Evolutionary conservation across 2,329 filamentous ascomycete genomes (phyloP), one percentile per base, ranked within the genome.

Genomic region (Apiospora aurea): DNA sequence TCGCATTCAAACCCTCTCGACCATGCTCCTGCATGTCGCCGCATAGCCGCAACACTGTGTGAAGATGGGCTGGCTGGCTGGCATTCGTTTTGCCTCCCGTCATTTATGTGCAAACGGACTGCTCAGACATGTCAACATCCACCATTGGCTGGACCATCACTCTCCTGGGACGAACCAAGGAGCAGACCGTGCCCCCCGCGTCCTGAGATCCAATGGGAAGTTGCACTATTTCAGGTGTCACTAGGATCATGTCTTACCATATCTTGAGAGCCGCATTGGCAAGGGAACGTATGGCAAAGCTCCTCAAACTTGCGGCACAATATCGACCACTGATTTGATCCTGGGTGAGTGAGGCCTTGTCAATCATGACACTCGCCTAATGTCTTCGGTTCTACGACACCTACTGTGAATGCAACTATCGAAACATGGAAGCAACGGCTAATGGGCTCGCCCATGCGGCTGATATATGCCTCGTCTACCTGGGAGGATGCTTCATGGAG

Each of bases 401-500:
- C 26, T 34, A 21, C 57, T 21, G 26, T 64, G 29, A n/a, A n/a
- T 6, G 18, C 57, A 41, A 6, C 8, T 14, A n/a, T 64, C 57
- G 34, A 8, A 24, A 7, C 10, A 41, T 41, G 57, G 57, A 64
- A 41, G 29, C 8, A 41, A 5, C 34, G 41, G 57, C 34, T 41
- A 41, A 24, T 14, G 57, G n/a, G 34, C 34, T 64, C 57, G 57
- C 57, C 57, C 57, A 34, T 41, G 57, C 34, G 57, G 57, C 34
- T 64, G 34, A 64, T 41, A n/a, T 64, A 18, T n/a, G 57, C 57
- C 57, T 64, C 21, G 34, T n/a, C 41, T 14, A n/a, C 10, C n/a
- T 26, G 49, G 10, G 21, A 38, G 16, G 34, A 2, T 43, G 41
- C 8, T 11, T 13, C 8, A 43, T 11, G 41, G 41, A 11, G 13